Base-by-base conservation (phyloP, 202 grass and related monocot genomes). In the Setaria viridis region DNA sequence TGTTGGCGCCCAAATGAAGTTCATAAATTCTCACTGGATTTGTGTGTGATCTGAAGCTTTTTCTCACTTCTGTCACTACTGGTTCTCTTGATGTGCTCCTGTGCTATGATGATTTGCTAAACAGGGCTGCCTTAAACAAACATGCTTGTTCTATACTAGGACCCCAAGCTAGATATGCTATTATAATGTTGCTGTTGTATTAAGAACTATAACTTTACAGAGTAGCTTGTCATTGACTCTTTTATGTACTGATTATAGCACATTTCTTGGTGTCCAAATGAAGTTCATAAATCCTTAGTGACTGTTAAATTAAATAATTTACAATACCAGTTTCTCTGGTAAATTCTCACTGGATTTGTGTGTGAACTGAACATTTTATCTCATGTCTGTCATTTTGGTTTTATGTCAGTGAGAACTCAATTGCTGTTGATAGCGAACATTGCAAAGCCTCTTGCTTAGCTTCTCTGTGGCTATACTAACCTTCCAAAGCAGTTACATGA, bases 151-250 rank as follows among this genome's bases (percentile, higher is more conserved):
- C 33, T 71, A 67, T 76, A 56, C 37, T 68, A 65, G 45, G 74
- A 5, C 73, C 71, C 73, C 67, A 72, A 57, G 21, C 73, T 84
- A 79, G 74, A 71, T 88, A 73, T 20, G 11, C 0, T 82, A 45
- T 68, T 77, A 64, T 72, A 65, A 65, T 78, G 39, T n/a, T 41
- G 16, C 9, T 46, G 43, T 56, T 65, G 46, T 77, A 70, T 79
- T 55, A 56, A 46, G 25, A 78, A 17, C 3, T 63, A 19, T 51
- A 12, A 78, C 66, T 83, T 83, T 64, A 73, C 86, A 57, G 55
- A 78, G 80, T 62, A 65, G 47, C 74, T 84, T 79, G 57, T 13
- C 25, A 21, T 72, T 48, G 12, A 47, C 13, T 73, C 58, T 77
- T 65, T 11, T 63, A 2, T 56, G 29, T 71, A 29, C 25, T 78